Conservation (phyloP, 2,329 filamentous ascomycete genomes). For the Lachnellula subtilissima region DNA sequence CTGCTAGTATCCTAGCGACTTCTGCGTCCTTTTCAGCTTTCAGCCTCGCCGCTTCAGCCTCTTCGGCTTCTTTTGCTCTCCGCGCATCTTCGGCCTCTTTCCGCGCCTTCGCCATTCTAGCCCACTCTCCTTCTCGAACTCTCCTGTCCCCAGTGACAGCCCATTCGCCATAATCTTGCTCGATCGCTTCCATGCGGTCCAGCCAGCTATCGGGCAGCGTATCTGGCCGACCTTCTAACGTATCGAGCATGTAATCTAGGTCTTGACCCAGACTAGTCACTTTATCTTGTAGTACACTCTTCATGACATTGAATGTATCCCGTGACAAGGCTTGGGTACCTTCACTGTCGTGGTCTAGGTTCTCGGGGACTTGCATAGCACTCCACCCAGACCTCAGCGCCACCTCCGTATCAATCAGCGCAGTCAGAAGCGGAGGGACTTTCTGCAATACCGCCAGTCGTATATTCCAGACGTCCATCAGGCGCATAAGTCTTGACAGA, state of each 20-base stretch:
- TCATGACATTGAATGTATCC: constrained; percentile 53
- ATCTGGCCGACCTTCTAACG: constrained; percentile 77
- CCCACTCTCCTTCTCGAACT: constrained; percentile 63
- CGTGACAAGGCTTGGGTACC: constrained; percentile 16
- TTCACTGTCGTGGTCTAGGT: constrained; percentile 7
- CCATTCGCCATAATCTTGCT: constrained; percentile 77
- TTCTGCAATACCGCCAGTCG: constrained; percentile 70
- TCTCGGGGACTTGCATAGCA: constrained; percentile 41
- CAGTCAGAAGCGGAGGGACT: constrained; percentile 62
- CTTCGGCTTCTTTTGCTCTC: constrained; percentile 6
- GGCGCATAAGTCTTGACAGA: constrained; percentile 64
- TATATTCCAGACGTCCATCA: constrained; percentile 75
- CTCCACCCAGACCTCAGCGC: constrained; percentile 65
- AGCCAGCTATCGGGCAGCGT: constrained; percentile 84
- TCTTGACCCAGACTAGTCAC: constrained; percentile 65
- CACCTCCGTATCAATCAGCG: constrained; percentile 61
- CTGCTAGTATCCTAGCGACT: background rate
- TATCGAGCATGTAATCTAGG: constrained; percentile 82
- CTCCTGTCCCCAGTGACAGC: constrained; percentile 69
- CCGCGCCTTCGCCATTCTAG: constrained; percentile 20
- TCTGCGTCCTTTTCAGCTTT: constrained; percentile 14
- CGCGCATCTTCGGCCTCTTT: constrained; percentile 12
- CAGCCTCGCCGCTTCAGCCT: constrained; percentile 3
- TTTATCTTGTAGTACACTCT: constrained; percentile 59
- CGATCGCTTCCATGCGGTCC: constrained; percentile 75